Evolutionary conservation across 129 eudicot species (phyloP).

Genomic region (Scalesia atractyloides): DNA sequence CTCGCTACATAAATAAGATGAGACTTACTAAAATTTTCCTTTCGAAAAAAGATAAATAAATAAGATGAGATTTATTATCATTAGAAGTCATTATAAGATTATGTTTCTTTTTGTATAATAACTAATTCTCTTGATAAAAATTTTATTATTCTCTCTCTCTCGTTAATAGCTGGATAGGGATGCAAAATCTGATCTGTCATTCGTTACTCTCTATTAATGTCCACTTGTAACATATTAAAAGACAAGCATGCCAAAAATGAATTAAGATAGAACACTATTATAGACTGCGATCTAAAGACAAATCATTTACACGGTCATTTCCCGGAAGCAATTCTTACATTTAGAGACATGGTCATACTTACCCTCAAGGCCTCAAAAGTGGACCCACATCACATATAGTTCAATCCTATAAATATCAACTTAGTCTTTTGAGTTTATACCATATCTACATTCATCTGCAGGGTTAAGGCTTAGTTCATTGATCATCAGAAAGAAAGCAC

Average conservation of each 20-base stretch:
- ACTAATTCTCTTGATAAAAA: too few relatives aligned
- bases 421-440: background rate
- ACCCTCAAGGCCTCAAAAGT: background rate
- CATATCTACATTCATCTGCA: conserved; percentile 4
- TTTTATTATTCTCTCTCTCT: too few relatives aligned
- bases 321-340: background rate
- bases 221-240: conserved; percentile 10
- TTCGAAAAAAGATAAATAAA: too few relatives aligned
- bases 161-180: background rate
- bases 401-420: conserved; percentile 16
- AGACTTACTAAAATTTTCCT: too few relatives aligned
- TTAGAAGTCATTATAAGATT: too few relatives aligned
- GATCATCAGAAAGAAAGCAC: background rate
- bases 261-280: background rate
- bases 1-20: too few relatives aligned
- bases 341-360: background rate
- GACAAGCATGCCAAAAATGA: conserved; percentile 3
- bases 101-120: too few relatives aligned
- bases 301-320: background rate
- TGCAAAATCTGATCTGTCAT: background rate
- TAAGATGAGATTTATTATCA: too few relatives aligned
- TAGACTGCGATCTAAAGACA: background rate
- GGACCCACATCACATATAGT: background rate
- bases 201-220: background rate
- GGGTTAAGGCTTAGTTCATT: conserved; percentile 2